Percentiles rank a stretch among this genome's conserved stretches.
Evolutionary conservation across 805 yeast species (phyloP).

Genomic region (Hanseniaspora jakobsenii): DNA sequence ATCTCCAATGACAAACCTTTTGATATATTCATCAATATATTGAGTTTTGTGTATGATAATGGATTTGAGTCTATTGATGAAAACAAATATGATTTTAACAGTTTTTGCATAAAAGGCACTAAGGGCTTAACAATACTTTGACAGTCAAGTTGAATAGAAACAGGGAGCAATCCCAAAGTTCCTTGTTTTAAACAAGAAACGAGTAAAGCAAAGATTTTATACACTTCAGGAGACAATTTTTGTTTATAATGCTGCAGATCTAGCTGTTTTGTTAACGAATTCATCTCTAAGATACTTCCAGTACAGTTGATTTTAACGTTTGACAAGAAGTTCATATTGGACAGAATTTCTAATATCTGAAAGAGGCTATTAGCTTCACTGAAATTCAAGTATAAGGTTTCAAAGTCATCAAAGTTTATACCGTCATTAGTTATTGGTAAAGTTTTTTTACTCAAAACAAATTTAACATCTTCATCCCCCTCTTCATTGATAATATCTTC

Average conservation of each 20-base stretch:
- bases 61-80: neutral
- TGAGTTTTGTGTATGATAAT: neutral
- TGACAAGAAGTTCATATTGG: slow-evolving; percentile 3
- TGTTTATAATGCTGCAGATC: neutral
- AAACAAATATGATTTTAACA: neutral
- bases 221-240: slow-evolving; percentile 8
- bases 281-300: neutral
- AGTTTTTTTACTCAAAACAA: neutral
- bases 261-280: neutral
- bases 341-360: slow-evolving; percentile 4
- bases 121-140: neutral
- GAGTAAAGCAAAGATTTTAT: slow-evolving; percentile 7
- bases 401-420: neutral
- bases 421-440: neutral
- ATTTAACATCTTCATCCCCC: slow-evolving; percentile 22
- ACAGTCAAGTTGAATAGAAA: slow-evolving; percentile 7
- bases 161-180: neutral
- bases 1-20: slow-evolving; percentile 12
- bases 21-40: neutral
- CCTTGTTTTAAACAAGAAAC: neutral
- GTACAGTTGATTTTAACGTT: neutral
- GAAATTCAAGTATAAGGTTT: neutral
- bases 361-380: neutral
- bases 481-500: slow-evolving; percentile 31
- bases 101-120: neutral